These are phyloP conservation scores for Fusarium albosuccineum DNA, from an alignment of 2,329 filamentous ascomycete species.

Conservation along the genomic window DNA sequence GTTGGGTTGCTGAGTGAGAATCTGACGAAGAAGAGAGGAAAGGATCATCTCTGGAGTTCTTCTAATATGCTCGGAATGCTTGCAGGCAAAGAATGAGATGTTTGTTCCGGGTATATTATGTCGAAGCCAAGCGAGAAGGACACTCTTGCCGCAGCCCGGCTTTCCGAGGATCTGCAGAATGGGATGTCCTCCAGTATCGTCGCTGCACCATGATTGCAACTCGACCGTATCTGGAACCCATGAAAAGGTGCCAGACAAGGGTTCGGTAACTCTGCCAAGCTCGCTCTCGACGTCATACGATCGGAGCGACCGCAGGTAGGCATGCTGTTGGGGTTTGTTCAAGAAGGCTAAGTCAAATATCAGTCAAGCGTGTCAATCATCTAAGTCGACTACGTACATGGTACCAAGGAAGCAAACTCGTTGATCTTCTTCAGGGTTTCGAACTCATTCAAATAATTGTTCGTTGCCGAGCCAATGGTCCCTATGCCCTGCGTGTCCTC, in stretches of 20 bases:
- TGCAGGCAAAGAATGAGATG: neutral
- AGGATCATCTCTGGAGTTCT: neutral
- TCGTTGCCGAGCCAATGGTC: neutral
- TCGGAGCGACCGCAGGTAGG: neutral
- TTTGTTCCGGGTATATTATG: neutral
- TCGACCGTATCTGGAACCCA: neutral
- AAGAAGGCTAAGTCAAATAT: neutral
- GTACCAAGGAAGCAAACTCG: neutral
- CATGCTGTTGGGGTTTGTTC: neutral
- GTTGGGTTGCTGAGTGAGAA: neutral
- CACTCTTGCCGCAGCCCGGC: neutral
- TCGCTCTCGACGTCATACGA: neutral
- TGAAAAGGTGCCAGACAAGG: neutral
- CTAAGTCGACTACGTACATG: too few relatives aligned
- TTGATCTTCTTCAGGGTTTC: neutral
- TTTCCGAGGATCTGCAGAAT: neutral
- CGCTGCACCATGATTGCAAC: neutral
- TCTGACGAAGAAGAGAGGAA: neutral
- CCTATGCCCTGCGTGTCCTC: neutral
- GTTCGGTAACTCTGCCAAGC: neutral
- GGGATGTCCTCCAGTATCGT: neutral
- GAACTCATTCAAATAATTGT: neutral
- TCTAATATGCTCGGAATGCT: neutral
- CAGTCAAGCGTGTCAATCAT: neutral
- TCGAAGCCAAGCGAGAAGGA: neutral